Evolutionary conservation across 768 basidiomycete genomes (phyloP).

Genomic region (Kwoniella europaea): DNA sequence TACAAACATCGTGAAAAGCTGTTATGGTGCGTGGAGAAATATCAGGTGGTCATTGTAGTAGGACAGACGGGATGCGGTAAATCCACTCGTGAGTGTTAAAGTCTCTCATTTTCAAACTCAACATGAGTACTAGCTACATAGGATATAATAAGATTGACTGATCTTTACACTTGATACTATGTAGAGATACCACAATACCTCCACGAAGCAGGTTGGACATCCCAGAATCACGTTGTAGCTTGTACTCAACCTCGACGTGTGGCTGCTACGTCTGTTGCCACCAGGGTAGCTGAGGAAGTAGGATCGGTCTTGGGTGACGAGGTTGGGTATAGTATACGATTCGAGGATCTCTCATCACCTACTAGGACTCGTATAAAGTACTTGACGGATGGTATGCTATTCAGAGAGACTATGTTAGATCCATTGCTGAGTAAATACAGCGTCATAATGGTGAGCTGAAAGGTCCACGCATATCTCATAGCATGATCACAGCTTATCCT

Average conservation of each 20-base stretch:
- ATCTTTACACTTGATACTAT: too few species aligned
- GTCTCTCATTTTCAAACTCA: not conserved
- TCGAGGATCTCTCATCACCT: conserved; percentile 88
- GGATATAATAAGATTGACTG: too few species aligned
- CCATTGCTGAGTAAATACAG: conserved; percentile 90
- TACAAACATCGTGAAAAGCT: conserved; percentile 87
- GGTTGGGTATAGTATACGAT: conserved; percentile 96
- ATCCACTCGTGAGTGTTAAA: conserved; percentile 77
- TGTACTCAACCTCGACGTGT: conserved; percentile 93
- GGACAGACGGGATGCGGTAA: conserved; percentile 94
- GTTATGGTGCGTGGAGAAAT: conserved; percentile 79
- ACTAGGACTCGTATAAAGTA: conserved; percentile 87
- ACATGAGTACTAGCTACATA: too few species aligned
- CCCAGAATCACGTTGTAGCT: conserved; percentile 78
- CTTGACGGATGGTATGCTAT: conserved; percentile 98
- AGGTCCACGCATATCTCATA: conserved; percentile 5
- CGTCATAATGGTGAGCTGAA: conserved; percentile 80
- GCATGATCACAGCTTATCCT: not conserved
- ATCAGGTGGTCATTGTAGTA: conserved; percentile 83
- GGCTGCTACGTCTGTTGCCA: conserved; percentile 92
- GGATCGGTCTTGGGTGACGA: conserved; percentile 81
- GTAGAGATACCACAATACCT: conserved; percentile 96
- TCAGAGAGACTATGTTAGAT: conserved; percentile 89
- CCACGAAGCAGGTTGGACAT: conserved; percentile 89
- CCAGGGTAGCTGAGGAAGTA: conserved; percentile 88